Percentiles rank a stretch among this genome's conserved stretches.
Evolutionary conservation across 257 asterid species (phyloP).

Genomic region (Penstemon davidsonii): DNA sequence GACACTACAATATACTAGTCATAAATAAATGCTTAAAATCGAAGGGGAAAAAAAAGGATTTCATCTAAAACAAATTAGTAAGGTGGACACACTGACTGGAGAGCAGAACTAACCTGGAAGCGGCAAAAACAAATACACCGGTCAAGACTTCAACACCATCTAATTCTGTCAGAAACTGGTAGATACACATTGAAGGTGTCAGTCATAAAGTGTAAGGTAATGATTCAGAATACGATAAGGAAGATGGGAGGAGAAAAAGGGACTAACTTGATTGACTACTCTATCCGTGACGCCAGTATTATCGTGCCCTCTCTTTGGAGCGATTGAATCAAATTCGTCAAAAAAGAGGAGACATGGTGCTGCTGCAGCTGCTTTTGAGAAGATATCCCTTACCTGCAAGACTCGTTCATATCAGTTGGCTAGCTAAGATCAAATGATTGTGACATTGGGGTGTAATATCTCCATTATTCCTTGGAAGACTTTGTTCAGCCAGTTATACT

Average conservation of each 20-base stretch:
- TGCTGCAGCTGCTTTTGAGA: slow-evolving; percentile 94
- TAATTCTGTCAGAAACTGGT: slow-evolving; percentile 85
- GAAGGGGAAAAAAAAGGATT: too few species aligned
- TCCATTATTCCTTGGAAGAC: slow-evolving; percentile 6
- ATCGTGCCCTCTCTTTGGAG: slow-evolving; percentile 97
- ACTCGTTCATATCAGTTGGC: slow-evolving; percentile 28
- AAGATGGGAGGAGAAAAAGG: slow-evolving; percentile 10
- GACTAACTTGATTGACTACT: slow-evolving; percentile 85
- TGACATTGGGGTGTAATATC: slow-evolving; percentile 6
- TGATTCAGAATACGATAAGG: slow-evolving; percentile 19
- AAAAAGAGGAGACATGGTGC: slow-evolving; percentile 94
- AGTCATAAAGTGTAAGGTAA: slow-evolving; percentile 18
- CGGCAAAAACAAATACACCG: slow-evolving; percentile 98
- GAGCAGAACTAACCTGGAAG: slow-evolving; percentile 62
- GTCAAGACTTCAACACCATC: slow-evolving; percentile 98
- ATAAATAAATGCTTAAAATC: background rate
- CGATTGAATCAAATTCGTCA: slow-evolving; percentile 96
- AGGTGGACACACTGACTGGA: background rate
- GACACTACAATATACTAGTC: background rate
- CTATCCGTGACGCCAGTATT: slow-evolving; percentile 98
- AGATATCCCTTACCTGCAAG: slow-evolving; percentile 84
- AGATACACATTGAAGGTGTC: slow-evolving; percentile 29
- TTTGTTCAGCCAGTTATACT: background rate
- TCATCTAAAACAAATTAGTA: background rate
- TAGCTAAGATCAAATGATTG: slow-evolving; percentile 9